Evolutionary conservation across 768 basidiomycete species (phyloP).

Genomic region (Termitomyces heimii): DNA sequence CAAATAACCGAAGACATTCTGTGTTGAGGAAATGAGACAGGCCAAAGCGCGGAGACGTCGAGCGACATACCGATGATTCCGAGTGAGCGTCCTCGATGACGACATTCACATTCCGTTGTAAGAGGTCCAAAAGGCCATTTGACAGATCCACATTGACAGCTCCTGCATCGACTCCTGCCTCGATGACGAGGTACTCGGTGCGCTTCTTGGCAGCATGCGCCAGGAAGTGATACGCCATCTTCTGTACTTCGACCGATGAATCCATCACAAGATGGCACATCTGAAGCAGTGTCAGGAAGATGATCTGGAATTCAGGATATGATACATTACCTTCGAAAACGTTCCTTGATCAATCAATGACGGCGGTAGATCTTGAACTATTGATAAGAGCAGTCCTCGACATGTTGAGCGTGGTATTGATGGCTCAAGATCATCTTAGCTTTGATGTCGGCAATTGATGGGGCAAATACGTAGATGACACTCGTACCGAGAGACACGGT

Average conservation of each 20-base stretch:
- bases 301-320: neutral
- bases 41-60: neutral
- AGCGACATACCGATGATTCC: conserved; percentile 28
- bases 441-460: neutral
- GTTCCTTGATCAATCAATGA: conserved; percentile 59
- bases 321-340: conserved; percentile 48
- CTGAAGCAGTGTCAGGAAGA: conserved; percentile 27
- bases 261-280: conserved; percentile 79
- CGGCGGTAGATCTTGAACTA: conserved; percentile 61
- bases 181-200: conserved; percentile 82
- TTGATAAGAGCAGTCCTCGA: conserved; percentile 58
- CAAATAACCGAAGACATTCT: conserved; percentile 60
- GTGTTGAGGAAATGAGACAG: conserved; percentile 5
- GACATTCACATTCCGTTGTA: conserved; percentile 45
- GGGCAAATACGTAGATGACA: neutral
- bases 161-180: conserved; percentile 76
- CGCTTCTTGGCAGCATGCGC: conserved; percentile 62
- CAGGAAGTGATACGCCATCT: conserved; percentile 71
- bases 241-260: conserved; percentile 57
- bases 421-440: conserved; percentile 19
- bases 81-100: conserved; percentile 28
- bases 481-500: conserved; percentile 42
- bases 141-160: conserved; percentile 54
- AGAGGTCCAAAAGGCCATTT: conserved; percentile 53
- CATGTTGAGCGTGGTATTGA: conserved; percentile 64